A percentile compares a stretch with the other conserved stretches of the same genome.
Evolutionary conservation across 176 grass and related monocot genomes (phyloP).

Genomic region (Tillandsia leiboldiana): DNA sequence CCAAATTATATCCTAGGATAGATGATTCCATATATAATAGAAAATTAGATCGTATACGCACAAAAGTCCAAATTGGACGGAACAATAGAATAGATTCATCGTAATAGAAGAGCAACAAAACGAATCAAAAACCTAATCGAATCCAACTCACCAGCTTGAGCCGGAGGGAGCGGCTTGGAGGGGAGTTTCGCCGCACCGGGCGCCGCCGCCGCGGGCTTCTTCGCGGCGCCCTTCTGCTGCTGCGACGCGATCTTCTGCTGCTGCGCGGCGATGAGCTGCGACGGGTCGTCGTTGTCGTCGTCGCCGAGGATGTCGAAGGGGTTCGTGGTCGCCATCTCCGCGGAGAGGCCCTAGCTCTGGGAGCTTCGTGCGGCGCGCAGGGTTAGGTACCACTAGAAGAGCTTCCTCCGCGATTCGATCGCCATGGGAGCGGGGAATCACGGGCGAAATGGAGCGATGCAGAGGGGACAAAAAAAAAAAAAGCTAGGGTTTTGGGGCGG

Average conservation of each 20-base stretch:
- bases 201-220: conserved; percentile 17
- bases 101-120: not conserved
- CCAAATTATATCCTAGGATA: too few species aligned
- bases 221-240: conserved; percentile 41
- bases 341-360: not conserved
- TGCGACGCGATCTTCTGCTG: conserved; percentile 17
- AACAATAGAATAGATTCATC: not conserved
- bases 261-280: conserved; percentile 44
- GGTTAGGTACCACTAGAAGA: conserved; percentile 15
- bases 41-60: not conserved
- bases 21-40: too few species aligned
- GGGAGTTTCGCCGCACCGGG: conserved; percentile 43
- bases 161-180: conserved; percentile 50
- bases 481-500: conserved; percentile 30
- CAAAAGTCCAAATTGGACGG: not conserved
- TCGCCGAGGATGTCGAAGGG: conserved; percentile 58
- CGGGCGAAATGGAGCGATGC: not conserved
- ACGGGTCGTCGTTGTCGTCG: conserved; percentile 77
- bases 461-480: not conserved
- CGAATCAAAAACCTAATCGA: not conserved
- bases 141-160: conserved; percentile 47
- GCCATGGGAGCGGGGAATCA: conserved; percentile 27
- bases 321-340: conserved; percentile 47
- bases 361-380: not conserved
- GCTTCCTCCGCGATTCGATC: conserved; percentile 9